These are phyloP conservation scores for Posidonia australis DNA, from an alignment of 106 monocot genomes.

Conservation along the genomic window DNA sequence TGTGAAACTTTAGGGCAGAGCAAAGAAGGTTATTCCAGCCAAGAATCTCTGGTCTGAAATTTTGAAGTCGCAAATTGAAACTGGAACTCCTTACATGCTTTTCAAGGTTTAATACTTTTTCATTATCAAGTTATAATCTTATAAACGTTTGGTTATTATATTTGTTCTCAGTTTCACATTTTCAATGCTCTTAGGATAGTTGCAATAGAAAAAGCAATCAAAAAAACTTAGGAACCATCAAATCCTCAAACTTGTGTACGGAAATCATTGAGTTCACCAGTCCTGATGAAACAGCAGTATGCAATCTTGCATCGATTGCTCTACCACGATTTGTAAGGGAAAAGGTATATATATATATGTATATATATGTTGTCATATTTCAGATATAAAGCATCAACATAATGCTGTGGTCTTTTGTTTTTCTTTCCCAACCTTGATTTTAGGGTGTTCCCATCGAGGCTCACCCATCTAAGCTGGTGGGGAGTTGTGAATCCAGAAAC, in stretches of 20 bases:
- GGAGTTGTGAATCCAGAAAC: constrained; percentile 61
- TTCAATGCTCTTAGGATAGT: constrained; percentile 48
- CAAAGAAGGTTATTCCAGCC: constrained; percentile 72
- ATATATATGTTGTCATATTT: too few species aligned
- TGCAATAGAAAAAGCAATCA: constrained; percentile 97
- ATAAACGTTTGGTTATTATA: too few species aligned
- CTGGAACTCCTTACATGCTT: constrained; percentile 95
- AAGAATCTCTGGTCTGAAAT: constrained; percentile 91
- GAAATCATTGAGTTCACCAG: constrained; percentile 87
- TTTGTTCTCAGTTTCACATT: constrained; percentile 9
- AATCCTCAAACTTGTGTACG: constrained; percentile 92
- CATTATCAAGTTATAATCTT: too few species aligned
- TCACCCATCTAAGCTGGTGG: constrained; percentile 76
- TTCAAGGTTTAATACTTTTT: too few species aligned
- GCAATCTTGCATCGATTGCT: constrained; percentile 93
- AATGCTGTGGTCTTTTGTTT: too few species aligned
- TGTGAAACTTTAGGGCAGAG: constrained; percentile 12
- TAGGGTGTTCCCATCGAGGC: constrained; percentile 64
- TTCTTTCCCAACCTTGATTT: constrained; percentile 2
- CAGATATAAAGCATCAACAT: too few species aligned
- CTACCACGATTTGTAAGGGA: constrained; percentile 83
- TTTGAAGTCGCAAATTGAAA: constrained; percentile 83
- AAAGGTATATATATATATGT: too few species aligned
- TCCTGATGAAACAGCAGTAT: constrained; percentile 83
- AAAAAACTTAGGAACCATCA: constrained; percentile 87